Evolutionary conservation across 495 filamentous ascomycete species (phyloP).

Genomic region (Patellaria atrata): DNA sequence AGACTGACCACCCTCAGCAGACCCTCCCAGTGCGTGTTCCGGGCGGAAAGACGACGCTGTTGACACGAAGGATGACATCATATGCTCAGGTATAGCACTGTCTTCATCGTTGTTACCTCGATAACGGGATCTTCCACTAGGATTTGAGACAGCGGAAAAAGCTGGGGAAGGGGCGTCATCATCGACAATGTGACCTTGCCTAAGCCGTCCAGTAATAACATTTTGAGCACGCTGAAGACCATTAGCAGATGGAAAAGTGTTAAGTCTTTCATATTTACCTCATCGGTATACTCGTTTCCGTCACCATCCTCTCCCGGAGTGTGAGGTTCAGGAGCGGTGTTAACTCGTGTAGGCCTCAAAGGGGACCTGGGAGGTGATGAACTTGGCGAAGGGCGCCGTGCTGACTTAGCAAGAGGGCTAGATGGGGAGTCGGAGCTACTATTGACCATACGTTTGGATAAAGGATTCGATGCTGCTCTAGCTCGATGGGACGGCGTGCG

Average conservation of each 20-base stretch:
- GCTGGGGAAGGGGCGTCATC: constrained; percentile 76
- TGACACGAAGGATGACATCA: constrained; percentile 53
- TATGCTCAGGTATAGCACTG: constrained; percentile 35
- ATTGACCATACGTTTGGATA: constrained; percentile 7
- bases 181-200: constrained; percentile 94
- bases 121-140: constrained; percentile 32
- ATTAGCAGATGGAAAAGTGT: constrained; percentile 1
- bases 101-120: constrained; percentile 34
- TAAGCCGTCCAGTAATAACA: constrained; percentile 77
- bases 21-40: constrained; percentile 64
- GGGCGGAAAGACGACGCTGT: constrained; percentile 35
- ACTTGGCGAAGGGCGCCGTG: neutral
- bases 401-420: constrained; percentile 17
- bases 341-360: constrained; percentile 10
- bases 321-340: constrained; percentile 9
- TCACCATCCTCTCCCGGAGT: constrained; percentile 31
- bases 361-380: neutral
- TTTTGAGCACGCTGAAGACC: constrained; percentile 52
- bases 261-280: constrained; percentile 23
- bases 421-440: constrained; percentile 5
- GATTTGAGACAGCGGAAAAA: constrained; percentile 47
- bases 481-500: constrained; percentile 11
- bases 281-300: constrained; percentile 62
- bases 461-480: constrained; percentile 8
- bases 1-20: constrained; percentile 59